phyloP scores from a whole-genome alignment of 129 eudicot genomes.

The Silybum marianum region DNA sequence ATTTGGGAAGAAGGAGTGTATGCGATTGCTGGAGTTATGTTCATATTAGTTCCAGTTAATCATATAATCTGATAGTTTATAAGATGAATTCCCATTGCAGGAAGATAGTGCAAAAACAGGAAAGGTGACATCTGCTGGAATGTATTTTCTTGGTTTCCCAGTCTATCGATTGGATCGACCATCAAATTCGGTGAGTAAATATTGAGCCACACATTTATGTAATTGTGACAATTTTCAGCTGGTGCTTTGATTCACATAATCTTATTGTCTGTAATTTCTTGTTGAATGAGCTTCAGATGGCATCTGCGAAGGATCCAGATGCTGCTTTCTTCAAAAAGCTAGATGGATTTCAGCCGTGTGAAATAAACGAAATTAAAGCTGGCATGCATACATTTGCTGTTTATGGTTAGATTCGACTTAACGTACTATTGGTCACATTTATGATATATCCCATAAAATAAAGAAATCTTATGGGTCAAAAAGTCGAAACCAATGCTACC shows the following conservation, averaged over 20 bases:
- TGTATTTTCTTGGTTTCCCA: constrained; percentile 97
- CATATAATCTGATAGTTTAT: neutral
- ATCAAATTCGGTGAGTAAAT: constrained; percentile 61
- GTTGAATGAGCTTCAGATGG: constrained; percentile 48
- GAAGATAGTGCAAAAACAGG: constrained; percentile 90
- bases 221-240: neutral
- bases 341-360: constrained; percentile 98
- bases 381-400: constrained; percentile 90
- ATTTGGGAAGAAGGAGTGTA: neutral
- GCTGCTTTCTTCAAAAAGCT: constrained; percentile 82
- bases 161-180: constrained; percentile 82
- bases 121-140: constrained; percentile 92
- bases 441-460: neutral
- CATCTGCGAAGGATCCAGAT: constrained; percentile 85
- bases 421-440: constrained; percentile 11
- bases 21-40: neutral
- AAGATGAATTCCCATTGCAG: constrained; percentile 31
- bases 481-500: neutral
- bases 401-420: constrained; percentile 55
- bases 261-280: constrained; percentile 14
- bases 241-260: neutral
- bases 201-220: neutral
- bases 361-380: constrained; percentile 82
- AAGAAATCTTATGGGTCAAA: neutral
- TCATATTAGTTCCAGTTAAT: neutral